Percentiles rank a stretch among this genome's conserved stretches.
Conservation (phyloP, 2,329 filamentous ascomycete genomes). For the Botrytis cinerea region DNA sequence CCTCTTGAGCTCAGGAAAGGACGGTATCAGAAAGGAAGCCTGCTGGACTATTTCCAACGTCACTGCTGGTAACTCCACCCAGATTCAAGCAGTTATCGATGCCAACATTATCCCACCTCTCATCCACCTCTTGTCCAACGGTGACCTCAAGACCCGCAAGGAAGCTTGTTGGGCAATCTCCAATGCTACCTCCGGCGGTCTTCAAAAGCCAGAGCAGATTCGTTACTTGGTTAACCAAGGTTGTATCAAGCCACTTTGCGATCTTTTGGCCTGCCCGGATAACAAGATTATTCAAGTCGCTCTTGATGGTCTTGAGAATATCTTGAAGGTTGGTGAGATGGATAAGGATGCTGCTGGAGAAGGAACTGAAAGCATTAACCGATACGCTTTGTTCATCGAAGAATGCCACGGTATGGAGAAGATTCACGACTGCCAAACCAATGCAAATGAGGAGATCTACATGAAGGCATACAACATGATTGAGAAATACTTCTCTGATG, state of each 20-base stretch:
- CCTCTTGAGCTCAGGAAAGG: constrained; percentile 93
- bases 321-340: constrained; percentile 98
- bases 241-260: constrained; percentile 96
- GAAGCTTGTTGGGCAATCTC: constrained; percentile 99
- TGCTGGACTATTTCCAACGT: constrained; percentile 99
- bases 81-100: constrained; percentile 96
- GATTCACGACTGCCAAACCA: constrained; percentile 99
- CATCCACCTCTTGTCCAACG: constrained; percentile 93
- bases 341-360: constrained; percentile 88
- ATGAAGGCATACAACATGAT: constrained; percentile 99
- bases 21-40: constrained; percentile 97
- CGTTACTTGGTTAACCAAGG: constrained; percentile 90
- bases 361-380: constrained; percentile 80
- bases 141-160: constrained; percentile 98
- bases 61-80: constrained; percentile 94
- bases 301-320: constrained; percentile 96
- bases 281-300: constrained; percentile 99
- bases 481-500: constrained; percentile 99
- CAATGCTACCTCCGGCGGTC: constrained; percentile 93
- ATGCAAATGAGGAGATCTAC: constrained; percentile 99
- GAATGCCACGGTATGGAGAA: constrained; percentile 99
- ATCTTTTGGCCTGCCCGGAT: constrained; percentile 91
- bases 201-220: constrained; percentile 99
- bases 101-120: constrained; percentile 95
- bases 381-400: constrained; percentile 96